Evolutionary conservation across 2,329 filamentous ascomycete genomes (phyloP), one percentile per base, ranked within the genome.

Genomic region (Colletotrichum endophyticum): DNA sequence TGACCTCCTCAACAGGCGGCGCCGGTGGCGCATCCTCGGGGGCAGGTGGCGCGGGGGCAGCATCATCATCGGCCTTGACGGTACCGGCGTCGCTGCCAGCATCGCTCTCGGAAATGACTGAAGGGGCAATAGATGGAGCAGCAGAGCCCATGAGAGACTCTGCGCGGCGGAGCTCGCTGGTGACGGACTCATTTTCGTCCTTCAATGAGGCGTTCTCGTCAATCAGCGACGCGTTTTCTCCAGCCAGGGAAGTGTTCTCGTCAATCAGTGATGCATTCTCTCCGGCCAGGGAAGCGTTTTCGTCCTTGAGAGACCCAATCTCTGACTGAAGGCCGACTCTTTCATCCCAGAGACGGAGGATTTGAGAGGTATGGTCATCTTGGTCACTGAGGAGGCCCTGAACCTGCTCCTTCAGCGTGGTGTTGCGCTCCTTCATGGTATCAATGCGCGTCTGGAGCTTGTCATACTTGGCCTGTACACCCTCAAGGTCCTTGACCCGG

Each of bases 131-230:
- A 2, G 73, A 76, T 22, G 70, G 63, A 16, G 70, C 64, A 22
- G 72, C 34, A 13, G 73, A 76, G 11, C 73, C 73, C 53, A 76
- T 69, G 27, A 76, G 63, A 13, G 73, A 76, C 73, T 76, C 73
- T 12, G 73, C 70, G 9, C 73, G 73, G 13, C 70, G 36, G 32
- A 76, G 73, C 30, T 76, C 73, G 34, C 73, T 76, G 6, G 70
- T 75, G 53, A 78, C 75, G 6, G 74, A 71, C 13, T 77, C 70
- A 25, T 77, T 75, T 25, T 78, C 77, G 5, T 78, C 77, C 56
- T 39, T 76, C 39, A 78, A 69, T 19, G 68, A 73, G 8, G n/a
- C 34, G 22, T 73, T 73, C 28, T 73, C 70, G 4, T 57, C 53
- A 25, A 25, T 57, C n/a, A 57, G 30, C 11, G 61, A 63, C 6